Percentiles rank a stretch among this genome's conserved stretches.
Evolutionary conservation across 805 yeast species (phyloP).

Genomic region (Maudiozyma turicensis): DNA sequence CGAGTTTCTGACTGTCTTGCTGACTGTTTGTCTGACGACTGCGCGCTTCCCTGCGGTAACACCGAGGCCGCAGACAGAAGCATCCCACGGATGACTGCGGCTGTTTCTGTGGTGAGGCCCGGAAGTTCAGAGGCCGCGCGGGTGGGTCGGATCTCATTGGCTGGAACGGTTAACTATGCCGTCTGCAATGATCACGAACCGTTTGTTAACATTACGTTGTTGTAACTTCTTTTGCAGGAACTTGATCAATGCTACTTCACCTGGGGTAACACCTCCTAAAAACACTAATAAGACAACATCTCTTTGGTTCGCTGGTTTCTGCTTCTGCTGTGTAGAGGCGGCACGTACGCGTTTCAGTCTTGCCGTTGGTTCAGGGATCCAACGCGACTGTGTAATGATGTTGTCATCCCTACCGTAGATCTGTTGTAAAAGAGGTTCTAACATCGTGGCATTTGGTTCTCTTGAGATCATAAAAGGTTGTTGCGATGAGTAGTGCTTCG

Average conservation of each 20-base stretch:
- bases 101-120: neutral
- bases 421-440: conserved; percentile 18
- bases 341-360: conserved; percentile 1
- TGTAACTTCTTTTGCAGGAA: conserved; percentile 41
- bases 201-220: conserved; percentile 28
- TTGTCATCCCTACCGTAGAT: conserved; percentile 16
- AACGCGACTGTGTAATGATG: conserved; percentile 10
- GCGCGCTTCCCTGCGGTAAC: neutral
- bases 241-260: conserved; percentile 69
- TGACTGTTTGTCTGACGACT: too few relatives aligned
- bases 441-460: conserved; percentile 16
- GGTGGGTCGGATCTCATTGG: neutral
- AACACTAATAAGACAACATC: conserved; percentile 40
- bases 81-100: neutral
- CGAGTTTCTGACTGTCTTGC: too few relatives aligned
- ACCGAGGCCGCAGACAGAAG: neutral
- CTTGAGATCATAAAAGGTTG: conserved; percentile 27
- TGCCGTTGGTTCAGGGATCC: conserved; percentile 15
- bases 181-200: conserved; percentile 39
- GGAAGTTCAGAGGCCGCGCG: neutral
- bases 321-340: neutral
- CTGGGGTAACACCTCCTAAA: conserved; percentile 79
- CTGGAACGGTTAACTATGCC: conserved; percentile 35
- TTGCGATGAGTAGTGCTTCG: conserved; percentile 26
- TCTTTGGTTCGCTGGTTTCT: neutral